Evolutionary conservation across 75 land plant genomes (phyloP).

Genomic region (Azolla pinnata): DNA sequence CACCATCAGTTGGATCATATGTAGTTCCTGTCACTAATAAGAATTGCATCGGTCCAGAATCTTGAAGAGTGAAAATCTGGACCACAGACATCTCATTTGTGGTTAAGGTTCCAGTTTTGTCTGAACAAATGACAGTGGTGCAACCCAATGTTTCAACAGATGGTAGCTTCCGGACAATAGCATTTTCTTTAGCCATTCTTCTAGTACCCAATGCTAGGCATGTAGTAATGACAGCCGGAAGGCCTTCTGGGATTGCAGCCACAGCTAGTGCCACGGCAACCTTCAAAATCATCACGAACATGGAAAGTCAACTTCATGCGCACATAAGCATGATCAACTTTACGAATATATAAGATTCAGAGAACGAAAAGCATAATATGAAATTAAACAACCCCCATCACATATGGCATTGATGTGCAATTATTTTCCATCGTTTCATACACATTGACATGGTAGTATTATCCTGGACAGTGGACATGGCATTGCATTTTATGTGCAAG

Average conservation of each 20-base stretch:
- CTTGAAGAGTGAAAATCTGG: constrained; percentile 40
- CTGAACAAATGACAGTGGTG: constrained; percentile 84
- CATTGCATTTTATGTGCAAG: no score
- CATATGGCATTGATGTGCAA: no score
- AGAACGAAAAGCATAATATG: not conserved
- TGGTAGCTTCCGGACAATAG: constrained; percentile 73
- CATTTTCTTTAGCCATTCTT: constrained; percentile 91
- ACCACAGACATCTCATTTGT: constrained; percentile 84
- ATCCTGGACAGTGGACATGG: no score
- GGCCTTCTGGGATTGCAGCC: constrained; percentile 80
- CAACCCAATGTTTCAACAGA: constrained; percentile 87
- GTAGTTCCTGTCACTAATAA: constrained; percentile 69
- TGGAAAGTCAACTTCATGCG: no score
- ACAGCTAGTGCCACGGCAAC: constrained; percentile 88
- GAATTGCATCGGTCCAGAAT: constrained; percentile 14
- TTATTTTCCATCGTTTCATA: no score
- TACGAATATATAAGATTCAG: not conserved
- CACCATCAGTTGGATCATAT: constrained; percentile 62
- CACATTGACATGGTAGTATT: no score
- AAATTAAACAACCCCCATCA: no score
- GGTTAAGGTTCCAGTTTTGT: constrained; percentile 81
- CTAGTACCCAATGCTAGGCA: constrained; percentile 79
- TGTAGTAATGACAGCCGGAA: constrained; percentile 81
- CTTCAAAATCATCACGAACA: constrained; percentile 21
- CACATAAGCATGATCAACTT: no score